Conservation (phyloP, 2,329 filamentous ascomycete genomes). For the Colletotrichum viniferum region DNA sequence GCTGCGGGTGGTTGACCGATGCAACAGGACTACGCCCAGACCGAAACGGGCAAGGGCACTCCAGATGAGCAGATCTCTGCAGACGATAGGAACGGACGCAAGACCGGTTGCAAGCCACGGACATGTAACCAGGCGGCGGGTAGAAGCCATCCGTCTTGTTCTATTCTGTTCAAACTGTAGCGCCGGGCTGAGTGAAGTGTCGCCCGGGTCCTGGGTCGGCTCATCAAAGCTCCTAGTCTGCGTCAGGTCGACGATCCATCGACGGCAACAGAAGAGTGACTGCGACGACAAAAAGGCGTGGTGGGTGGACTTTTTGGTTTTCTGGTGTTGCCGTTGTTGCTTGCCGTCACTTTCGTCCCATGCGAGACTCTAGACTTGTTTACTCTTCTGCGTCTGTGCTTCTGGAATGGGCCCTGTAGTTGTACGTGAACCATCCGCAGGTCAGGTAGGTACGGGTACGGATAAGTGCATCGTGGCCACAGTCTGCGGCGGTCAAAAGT, state of each 20-base stretch:
- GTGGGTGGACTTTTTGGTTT: not conserved
- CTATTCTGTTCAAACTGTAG: conserved; percentile 2
- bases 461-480: not conserved
- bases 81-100: not conserved
- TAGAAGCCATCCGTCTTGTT: conserved; percentile 14
- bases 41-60: not conserved
- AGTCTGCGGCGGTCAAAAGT: not conserved
- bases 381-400: not conserved
- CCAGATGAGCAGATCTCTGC: not conserved
- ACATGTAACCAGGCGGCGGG: not conserved
- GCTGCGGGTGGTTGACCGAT: not conserved
- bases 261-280: not conserved
- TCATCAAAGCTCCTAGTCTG: not conserved
- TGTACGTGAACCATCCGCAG: not conserved
- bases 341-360: not conserved
- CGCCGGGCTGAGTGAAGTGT: not conserved
- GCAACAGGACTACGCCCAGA: not conserved
- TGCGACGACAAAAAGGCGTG: not conserved
- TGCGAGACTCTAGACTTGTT: not conserved
- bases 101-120: conserved; percentile 11
- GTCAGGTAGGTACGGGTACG: not conserved
- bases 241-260: not conserved
- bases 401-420: not conserved
- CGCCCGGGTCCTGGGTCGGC: not conserved
- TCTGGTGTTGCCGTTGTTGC: not conserved